A percentile compares a stretch with the other conserved stretches of the same genome.
phyloP scores from a whole-genome alignment of 2,329 filamentous ascomycete species.

The Fusarium pseudonygamai region DNA sequence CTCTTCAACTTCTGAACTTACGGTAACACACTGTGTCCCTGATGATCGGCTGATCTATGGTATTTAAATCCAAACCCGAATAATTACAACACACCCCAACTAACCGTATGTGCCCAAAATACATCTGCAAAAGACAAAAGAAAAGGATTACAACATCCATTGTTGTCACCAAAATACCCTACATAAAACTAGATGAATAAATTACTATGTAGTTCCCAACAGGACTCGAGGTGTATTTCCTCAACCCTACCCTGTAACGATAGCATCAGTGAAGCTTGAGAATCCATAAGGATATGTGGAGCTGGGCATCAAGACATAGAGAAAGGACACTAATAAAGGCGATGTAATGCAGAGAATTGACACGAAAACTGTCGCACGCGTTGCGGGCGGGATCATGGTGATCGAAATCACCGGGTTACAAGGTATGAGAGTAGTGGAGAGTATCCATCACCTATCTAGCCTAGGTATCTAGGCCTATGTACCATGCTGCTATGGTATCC shows the following conservation, averaged over 20 bases:
- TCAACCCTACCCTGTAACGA: slow-evolving; percentile 3
- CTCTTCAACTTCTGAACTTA: neutral
- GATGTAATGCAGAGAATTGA: neutral
- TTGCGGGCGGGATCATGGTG: slow-evolving; percentile 21
- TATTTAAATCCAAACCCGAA: neutral
- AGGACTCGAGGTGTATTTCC: neutral
- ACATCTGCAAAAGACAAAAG: neutral
- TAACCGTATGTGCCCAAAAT: too few species aligned
- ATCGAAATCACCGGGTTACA: slow-evolving; percentile 25
- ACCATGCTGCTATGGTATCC: neutral
- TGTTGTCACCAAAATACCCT: neutral
- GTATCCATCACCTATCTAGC: neutral
- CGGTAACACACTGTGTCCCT: neutral
- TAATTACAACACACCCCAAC: neutral
- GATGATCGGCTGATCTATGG: neutral
- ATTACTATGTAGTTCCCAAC: neutral
- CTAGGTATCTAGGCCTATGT: neutral
- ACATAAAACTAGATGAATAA: neutral
- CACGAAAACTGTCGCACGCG: slow-evolving; percentile 1
- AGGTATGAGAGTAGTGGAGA: neutral
- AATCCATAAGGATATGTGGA: neutral
- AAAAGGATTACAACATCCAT: neutral
- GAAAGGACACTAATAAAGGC: neutral
- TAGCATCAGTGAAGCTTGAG: neutral
- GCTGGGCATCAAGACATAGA: neutral